Conservation (phyloP, 2,329 filamentous ascomycete genomes). For the Diaporthe longicolla region DNA sequence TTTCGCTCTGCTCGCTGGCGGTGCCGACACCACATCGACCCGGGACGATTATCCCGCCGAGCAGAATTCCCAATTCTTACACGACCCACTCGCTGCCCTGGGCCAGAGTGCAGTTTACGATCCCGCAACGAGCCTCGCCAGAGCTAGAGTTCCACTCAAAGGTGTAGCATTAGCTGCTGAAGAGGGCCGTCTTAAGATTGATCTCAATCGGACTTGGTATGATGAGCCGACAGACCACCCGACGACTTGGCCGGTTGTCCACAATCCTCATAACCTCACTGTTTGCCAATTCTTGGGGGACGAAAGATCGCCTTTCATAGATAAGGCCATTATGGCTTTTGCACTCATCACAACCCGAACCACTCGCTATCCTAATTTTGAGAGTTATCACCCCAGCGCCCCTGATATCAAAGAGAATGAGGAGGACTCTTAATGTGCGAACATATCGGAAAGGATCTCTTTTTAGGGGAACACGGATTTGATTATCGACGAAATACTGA, state of each 20-base stretch:
- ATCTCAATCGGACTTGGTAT: no score
- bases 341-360: background rate
- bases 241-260: background rate
- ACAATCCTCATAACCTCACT: background rate
- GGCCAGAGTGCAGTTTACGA: no score
- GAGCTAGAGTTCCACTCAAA: no score
- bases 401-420: background rate
- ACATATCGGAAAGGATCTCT: background rate
- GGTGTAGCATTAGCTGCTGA: background rate
- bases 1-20: conserved; percentile 7
- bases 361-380: background rate
- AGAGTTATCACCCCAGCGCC: background rate
- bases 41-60: background rate
- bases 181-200: background rate
- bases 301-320: background rate
- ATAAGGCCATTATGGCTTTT: background rate
- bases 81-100: no score
- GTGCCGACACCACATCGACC: background rate
- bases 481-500: background rate
- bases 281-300: background rate
- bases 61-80: no score
- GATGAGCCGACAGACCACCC: background rate
- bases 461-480: background rate
- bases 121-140: no score
- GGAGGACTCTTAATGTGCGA: background rate